These are phyloP conservation scores for Phalaenopsis hybrid DNA, from an alignment of 116 monocot species.

Conservation along the genomic window DNA sequence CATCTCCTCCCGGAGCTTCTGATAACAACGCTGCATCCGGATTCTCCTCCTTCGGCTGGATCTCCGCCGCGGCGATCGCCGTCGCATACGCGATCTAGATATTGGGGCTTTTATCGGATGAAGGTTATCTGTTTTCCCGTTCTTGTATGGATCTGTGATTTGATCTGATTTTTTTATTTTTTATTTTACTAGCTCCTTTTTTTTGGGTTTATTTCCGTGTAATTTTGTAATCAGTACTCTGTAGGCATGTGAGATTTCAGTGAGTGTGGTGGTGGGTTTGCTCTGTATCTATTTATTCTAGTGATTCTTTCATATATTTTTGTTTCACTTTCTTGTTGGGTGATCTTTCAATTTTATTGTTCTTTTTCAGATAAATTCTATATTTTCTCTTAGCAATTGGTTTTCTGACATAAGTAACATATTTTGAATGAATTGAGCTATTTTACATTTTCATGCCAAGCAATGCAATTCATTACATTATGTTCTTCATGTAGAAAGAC, in stretches of 20 bases:
- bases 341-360: no score
- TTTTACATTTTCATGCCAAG: no score
- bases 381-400: no score
- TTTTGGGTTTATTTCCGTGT: background rate
- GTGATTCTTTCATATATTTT: background rate
- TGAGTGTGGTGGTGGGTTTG: background rate
- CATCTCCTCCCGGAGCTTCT: background rate
- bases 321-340: no score
- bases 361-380: no score
- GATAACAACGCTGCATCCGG: background rate
- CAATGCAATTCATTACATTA: no score
- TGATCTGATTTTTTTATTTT: background rate
- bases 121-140: background rate
- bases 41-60: slow-evolving; percentile 7
- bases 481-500: no score
- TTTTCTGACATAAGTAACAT: no score
- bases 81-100: slow-evolving; percentile 25
- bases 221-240: background rate
- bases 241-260: slow-evolving; percentile 6
- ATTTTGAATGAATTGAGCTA: no score
- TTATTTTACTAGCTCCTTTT: background rate
- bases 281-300: background rate
- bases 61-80: slow-evolving; percentile 10
- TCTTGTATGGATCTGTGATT: background rate
- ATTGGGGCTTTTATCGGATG: background rate